A percentile compares a stretch with the other conserved stretches of the same genome.
phyloP scores from a whole-genome alignment of 768 basidiomycete species.

The Termitomyces sp. region DNA sequence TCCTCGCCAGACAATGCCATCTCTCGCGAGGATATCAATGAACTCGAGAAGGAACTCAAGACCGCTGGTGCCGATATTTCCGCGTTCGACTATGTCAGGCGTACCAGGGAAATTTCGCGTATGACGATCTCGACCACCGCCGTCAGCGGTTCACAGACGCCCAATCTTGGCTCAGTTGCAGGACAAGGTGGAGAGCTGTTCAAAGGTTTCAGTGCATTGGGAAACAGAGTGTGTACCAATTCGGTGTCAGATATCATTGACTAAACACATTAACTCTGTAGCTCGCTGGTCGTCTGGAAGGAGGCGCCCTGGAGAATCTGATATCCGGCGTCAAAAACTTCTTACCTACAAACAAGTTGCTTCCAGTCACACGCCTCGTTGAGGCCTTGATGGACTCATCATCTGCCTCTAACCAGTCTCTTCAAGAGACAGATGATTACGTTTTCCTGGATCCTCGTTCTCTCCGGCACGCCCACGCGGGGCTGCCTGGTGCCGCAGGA shows the following conservation, averaged over 20 bases:
- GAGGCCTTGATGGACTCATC: constrained; percentile 99
- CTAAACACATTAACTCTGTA: constrained; percentile 25
- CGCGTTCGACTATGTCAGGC: constrained; percentile 91
- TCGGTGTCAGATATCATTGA: neutral
- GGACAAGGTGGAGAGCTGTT: constrained; percentile 85
- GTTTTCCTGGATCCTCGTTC: constrained; percentile 90
- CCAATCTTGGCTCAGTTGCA: constrained; percentile 53
- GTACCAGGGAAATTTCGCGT: constrained; percentile 84
- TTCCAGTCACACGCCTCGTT: constrained; percentile 87
- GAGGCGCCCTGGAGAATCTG: constrained; percentile 94
- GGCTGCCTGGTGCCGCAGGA: constrained; percentile 52
- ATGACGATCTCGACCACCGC: constrained; percentile 74
- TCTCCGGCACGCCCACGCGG: constrained; percentile 50
- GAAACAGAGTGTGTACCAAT: constrained; percentile 61
- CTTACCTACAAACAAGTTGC: constrained; percentile 89
- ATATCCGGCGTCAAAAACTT: constrained; percentile 99
- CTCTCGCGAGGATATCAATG: constrained; percentile 83
- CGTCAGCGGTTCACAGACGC: constrained; percentile 62
- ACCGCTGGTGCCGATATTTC: constrained; percentile 74
- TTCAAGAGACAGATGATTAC: constrained; percentile 96
- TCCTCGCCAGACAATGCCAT: constrained; percentile 78
- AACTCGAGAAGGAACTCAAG: constrained; percentile 86
- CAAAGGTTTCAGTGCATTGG: constrained; percentile 89
- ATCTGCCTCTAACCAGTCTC: constrained; percentile 87
- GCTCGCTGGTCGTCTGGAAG: constrained; percentile 91